These are phyloP conservation scores for Mycosphaerella sp. DNA, from an alignment of 2,329 filamentous ascomycete species.

Conservation along the genomic window DNA sequence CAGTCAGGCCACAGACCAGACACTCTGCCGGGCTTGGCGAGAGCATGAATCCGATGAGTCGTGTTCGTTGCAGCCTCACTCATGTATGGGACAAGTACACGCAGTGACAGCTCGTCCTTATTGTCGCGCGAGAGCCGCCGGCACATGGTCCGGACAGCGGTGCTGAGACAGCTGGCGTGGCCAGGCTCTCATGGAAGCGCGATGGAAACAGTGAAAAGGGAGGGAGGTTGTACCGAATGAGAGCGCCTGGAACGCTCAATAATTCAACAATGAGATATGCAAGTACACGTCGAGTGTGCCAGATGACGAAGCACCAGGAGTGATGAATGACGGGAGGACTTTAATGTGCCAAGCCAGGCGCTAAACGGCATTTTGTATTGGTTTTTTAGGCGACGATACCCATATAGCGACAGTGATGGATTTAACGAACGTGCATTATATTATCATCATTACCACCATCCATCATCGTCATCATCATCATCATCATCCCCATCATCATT, in stretches of 20 bases:
- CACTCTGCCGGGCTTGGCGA: not conserved
- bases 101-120: constrained; percentile 4
- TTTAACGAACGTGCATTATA: not conserved
- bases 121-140: not conserved
- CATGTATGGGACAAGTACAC: not conserved
- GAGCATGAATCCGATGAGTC: not conserved
- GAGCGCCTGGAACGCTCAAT: no score
- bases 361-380: constrained; percentile 5
- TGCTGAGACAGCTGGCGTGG: not conserved
- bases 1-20: no score
- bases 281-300: not conserved
- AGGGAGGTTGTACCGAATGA: not conserved
- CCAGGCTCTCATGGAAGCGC: no score
- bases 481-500: not conserved
- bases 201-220: no score
- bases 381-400: constrained; percentile 9
- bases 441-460: not conserved
- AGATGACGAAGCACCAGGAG: not conserved
- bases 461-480: not conserved
- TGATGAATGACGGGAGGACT: not conserved
- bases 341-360: constrained; percentile 2
- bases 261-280: not conserved
- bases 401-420: constrained; percentile 10
- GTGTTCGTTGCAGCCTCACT: not conserved
- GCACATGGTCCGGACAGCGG: not conserved